These are phyloP conservation scores for Euphorbia corollata DNA, from an alignment of 441 rosid species.

Conservation along the genomic window DNA sequence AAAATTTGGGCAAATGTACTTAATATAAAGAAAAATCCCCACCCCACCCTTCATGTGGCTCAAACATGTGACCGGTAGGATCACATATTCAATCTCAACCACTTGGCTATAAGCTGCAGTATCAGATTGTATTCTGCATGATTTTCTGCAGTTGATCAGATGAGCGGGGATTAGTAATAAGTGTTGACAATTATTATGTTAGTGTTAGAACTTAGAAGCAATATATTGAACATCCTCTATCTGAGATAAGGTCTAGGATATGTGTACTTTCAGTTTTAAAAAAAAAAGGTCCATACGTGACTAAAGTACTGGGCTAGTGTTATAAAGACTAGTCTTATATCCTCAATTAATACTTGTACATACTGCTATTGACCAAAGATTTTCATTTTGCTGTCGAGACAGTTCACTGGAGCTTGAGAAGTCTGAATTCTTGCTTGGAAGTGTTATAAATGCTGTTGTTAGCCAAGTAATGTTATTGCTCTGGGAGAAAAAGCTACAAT, in stretches of 20 bases:
- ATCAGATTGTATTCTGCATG: no score
- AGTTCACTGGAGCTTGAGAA: constrained; percentile 73
- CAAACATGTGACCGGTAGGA: no score
- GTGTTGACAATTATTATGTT: no score
- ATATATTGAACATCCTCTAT: no score
- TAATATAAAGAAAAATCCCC: no score
- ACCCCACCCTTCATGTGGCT: no score
- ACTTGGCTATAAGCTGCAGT: no score
- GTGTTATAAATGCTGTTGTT: constrained; percentile 80
- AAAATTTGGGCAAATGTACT: no score
- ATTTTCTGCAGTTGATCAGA: no score
- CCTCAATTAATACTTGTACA: neutral
- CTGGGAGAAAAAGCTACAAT: constrained; percentile 69
- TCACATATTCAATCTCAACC: no score
- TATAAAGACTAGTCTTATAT: neutral
- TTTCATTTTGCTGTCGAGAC: constrained; percentile 23
- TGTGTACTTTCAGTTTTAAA: neutral
- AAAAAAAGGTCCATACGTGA: neutral
- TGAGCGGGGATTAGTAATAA: no score
- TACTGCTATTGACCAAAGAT: constrained; percentile 20
- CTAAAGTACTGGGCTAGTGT: neutral
- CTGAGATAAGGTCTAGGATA: neutral
- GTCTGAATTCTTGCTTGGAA: constrained; percentile 64
- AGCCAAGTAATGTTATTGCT: constrained; percentile 80
- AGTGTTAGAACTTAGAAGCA: neutral